Conservation (phyloP, 345 rosid species). For the Lepidium sativum region DNA sequence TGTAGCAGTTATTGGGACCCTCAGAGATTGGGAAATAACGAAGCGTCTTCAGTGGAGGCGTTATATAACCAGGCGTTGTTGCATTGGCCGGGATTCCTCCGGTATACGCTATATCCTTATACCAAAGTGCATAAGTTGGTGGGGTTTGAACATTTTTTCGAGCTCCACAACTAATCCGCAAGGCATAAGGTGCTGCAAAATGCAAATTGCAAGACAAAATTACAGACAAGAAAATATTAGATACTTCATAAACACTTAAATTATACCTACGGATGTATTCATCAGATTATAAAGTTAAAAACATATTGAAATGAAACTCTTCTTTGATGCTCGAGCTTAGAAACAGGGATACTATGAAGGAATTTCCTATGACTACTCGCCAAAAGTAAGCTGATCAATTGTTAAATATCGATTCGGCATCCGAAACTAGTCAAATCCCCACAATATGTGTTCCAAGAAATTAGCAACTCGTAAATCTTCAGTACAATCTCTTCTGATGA, state of each 20-base stretch:
- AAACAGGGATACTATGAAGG: background rate
- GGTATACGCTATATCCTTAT: slow-evolving; percentile 83
- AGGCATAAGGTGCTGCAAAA: slow-evolving; percentile 67
- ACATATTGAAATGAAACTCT: background rate
- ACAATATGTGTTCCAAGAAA: background rate
- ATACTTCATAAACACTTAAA: background rate
- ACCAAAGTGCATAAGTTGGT: slow-evolving; percentile 82
- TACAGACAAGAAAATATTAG: background rate
- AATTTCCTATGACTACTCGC: background rate
- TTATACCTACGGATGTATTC: background rate
- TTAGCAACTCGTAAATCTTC: background rate
- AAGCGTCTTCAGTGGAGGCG: slow-evolving; percentile 70
- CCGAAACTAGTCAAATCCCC: background rate
- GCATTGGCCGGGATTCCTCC: slow-evolving; percentile 82
- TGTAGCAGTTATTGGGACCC: slow-evolving; percentile 90
- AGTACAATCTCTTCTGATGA: background rate
- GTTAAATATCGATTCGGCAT: background rate
- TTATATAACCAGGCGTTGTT: slow-evolving; percentile 38
- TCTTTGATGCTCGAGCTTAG: background rate
- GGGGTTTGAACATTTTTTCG: slow-evolving; percentile 45
- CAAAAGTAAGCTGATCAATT: background rate
- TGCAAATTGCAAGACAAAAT: background rate
- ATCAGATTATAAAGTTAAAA: background rate
- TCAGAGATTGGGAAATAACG: slow-evolving; percentile 84
- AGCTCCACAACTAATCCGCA: slow-evolving; percentile 94